Conservation (phyloP, 371 early-diverging fungal species). For the Saksenaea oblongispora region DNA sequence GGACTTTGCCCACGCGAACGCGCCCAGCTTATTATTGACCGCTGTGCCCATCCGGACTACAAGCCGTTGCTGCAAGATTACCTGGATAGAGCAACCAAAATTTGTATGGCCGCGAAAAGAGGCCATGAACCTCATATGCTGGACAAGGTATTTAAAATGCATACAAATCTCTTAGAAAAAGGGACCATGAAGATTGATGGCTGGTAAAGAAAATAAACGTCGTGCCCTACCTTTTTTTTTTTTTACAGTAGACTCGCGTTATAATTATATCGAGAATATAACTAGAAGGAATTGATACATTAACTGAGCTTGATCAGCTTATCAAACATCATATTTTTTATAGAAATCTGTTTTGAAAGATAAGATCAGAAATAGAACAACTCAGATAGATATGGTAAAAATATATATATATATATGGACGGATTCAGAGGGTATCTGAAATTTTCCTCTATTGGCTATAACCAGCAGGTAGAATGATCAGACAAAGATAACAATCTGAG, state of each 20-base stretch:
- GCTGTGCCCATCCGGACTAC: slow-evolving; percentile 31
- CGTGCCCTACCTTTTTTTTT: neutral
- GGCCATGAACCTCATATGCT: slow-evolving; percentile 34
- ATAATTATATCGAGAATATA: neutral
- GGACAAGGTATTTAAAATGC: slow-evolving; percentile 36
- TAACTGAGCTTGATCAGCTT: no score
- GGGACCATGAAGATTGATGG: slow-evolving; percentile 32
- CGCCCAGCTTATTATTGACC: slow-evolving; percentile 24
- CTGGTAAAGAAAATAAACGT: slow-evolving; percentile 16
- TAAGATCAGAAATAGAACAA: no score
- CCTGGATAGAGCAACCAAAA: slow-evolving; percentile 19
- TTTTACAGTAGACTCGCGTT: no score
- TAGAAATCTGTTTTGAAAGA: no score
- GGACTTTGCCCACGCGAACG: slow-evolving; percentile 29
- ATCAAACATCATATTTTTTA: no score
- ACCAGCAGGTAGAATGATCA: no score
- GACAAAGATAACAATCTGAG: no score
- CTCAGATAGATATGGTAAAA: no score
- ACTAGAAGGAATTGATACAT: no score
- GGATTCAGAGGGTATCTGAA: no score
- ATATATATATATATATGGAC: no score
- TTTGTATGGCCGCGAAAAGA: slow-evolving; percentile 20
- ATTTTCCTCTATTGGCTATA: no score
- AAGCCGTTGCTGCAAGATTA: slow-evolving; percentile 22
- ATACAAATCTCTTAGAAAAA: slow-evolving; percentile 24